Conservation (phyloP, 768 basidiomycete species). For the Boletus pseudo-olivaceus region DNA sequence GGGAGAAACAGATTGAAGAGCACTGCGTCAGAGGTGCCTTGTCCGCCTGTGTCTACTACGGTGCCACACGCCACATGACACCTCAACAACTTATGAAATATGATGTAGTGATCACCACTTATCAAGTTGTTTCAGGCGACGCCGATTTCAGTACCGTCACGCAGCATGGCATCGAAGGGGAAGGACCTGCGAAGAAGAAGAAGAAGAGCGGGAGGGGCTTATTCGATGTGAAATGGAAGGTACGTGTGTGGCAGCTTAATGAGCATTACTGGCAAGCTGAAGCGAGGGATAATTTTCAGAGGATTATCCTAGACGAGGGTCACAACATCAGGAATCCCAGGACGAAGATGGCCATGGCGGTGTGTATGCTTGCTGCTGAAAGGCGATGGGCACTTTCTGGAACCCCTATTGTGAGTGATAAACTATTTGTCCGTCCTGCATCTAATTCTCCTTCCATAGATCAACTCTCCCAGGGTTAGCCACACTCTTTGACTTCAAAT, state of each 20-base stretch:
- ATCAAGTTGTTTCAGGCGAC: slow-evolving; percentile 67
- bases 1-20: slow-evolving; percentile 81
- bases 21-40: slow-evolving; percentile 58
- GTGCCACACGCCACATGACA: slow-evolving; percentile 55
- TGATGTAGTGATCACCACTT: slow-evolving; percentile 84
- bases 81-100: slow-evolving; percentile 58
- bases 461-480: slow-evolving; percentile 70
- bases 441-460: slow-evolving; percentile 37
- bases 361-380: slow-evolving; percentile 59
- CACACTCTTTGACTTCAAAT: neutral
- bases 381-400: slow-evolving; percentile 80
- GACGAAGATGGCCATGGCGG: slow-evolving; percentile 78
- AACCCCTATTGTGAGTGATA: slow-evolving; percentile 77
- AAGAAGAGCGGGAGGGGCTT: slow-evolving; percentile 57
- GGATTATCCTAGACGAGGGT: slow-evolving; percentile 86
- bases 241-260: slow-evolving; percentile 19
- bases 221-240: slow-evolving; percentile 82
- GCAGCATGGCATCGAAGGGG: slow-evolving; percentile 13
- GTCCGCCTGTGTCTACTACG: slow-evolving; percentile 66
- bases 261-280: neutral
- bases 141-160: slow-evolving; percentile 25
- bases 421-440: neutral
- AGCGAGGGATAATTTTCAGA: slow-evolving; percentile 33
- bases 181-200: slow-evolving; percentile 45
- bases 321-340: slow-evolving; percentile 83